Evolutionary conservation across 805 yeast genomes (phyloP), one percentile per base, ranked within the genome.

Genomic region (Monosporozyma yasuniensis): DNA sequence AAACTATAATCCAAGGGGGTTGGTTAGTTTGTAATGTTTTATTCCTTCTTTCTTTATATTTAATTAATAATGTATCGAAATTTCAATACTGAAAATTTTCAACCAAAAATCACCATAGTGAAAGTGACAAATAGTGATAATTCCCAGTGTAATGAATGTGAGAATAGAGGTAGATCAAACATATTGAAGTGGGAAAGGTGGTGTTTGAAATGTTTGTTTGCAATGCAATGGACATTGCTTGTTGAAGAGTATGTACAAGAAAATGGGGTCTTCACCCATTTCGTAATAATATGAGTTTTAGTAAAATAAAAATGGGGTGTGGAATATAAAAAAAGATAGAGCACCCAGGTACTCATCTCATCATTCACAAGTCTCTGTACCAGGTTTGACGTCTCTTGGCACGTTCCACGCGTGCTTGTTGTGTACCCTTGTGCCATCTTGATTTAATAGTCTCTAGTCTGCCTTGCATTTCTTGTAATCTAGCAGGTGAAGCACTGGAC

Each of bases 381-480:
- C 91, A 83, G 58, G 73, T 61, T 54, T 74, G 66, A 52, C 73
- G 76, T 65, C 91, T 73, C 66, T 80, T 80, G 53, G 67, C 63
- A 58, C 83, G 72, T 56, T 83, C 87, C 16, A 63, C 63, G 56
- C 83, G 72, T 9, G 85, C 81, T 22, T 69, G 60, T 14, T 59
- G 58, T 56, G 76, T 76, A 48, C 68, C 66, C 46, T 67, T 72
- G 49, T 72, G 63, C 87, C 87, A 81, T 49, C 62, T 55, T 18
- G 67, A 57, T 60, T 76, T 72, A 56, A 79, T 77, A 27, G 58
- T 56, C 19, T 63, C 61, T 56, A 80, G 67, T 57, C 83, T 72
- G 23, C 59, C 52, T 21, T 67, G 64, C 81, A 80, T 75, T 53
- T 75, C 77, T 16, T 54, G 55, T 32, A 62, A 57, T 54, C 78